Percentiles rank a stretch among this genome's conserved stretches.
These are phyloP conservation scores for Trypanosoma brucei DNA, from an alignment of 208 protist genomes.

Conservation along the genomic window DNA sequence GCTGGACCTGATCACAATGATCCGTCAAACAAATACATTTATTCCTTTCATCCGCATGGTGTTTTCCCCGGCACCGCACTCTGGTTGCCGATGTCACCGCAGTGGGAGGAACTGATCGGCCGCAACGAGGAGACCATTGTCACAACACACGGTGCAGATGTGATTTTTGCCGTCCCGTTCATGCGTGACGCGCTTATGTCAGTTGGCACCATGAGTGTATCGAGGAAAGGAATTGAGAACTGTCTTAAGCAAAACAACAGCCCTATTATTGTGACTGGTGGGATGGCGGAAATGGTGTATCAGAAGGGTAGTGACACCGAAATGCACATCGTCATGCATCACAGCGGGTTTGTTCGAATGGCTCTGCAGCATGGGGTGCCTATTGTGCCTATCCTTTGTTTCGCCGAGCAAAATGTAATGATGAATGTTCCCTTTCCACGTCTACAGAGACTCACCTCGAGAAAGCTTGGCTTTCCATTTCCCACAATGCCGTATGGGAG, in stretches of 20 bases:
- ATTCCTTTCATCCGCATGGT: constrained; percentile 75
- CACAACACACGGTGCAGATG: constrained; percentile 51
- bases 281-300: constrained; percentile 70
- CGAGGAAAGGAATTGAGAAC: constrained; percentile 39
- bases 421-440: constrained; percentile 45
- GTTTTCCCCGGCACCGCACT: constrained; percentile 59
- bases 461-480: constrained; percentile 60
- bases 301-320: constrained; percentile 34
- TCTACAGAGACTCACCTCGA: constrained; percentile 50
- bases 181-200: constrained; percentile 59
- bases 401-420: constrained; percentile 62
- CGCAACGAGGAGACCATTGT: constrained; percentile 30
- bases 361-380: constrained; percentile 48
- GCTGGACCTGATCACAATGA: constrained; percentile 38
- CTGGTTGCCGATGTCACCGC: constrained; percentile 31
- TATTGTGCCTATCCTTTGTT: constrained; percentile 60
- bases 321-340: constrained; percentile 67
- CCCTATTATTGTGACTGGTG: constrained; percentile 65
- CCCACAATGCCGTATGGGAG: constrained; percentile 51
- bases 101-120: constrained; percentile 40
- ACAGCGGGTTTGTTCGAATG: constrained; percentile 60
- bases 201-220: constrained; percentile 39
- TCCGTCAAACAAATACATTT: constrained; percentile 58
- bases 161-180: constrained; percentile 58
- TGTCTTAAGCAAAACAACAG: constrained; percentile 39